Evolutionary conservation across 2,329 filamentous ascomycete species (phyloP).

Genomic region (Colletotrichum viniferum): DNA sequence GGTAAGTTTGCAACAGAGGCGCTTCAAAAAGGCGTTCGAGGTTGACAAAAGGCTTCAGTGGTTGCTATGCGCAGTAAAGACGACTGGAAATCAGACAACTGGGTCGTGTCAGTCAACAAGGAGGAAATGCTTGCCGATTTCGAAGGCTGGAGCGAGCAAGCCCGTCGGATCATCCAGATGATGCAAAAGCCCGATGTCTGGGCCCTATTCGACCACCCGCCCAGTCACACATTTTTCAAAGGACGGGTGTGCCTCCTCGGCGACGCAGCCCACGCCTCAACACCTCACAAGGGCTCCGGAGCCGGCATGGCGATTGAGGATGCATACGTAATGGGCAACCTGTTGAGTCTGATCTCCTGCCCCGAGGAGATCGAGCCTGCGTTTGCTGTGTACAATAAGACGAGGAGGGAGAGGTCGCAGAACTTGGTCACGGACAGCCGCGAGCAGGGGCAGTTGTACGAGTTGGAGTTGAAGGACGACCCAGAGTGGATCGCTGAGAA

Average conservation of each 20-base stretch:
- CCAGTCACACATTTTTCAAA: conserved; percentile 16
- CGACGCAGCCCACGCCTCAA: conserved; percentile 29
- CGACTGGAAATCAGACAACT: conserved; percentile 11
- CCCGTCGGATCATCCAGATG: conserved; percentile 1
- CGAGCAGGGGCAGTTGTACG: conserved; percentile 6
- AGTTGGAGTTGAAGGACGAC: conserved; percentile 11
- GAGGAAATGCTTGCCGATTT: conserved; percentile 17
- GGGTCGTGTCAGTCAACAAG: background rate
- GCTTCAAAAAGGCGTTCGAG: fast-evolving
- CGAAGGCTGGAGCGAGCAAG: conserved; percentile 5
- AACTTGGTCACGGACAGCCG: conserved; percentile 1
- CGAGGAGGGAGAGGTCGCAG: background rate
- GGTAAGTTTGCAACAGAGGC: background rate
- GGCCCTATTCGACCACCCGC: conserved; percentile 19
- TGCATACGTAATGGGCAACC: conserved; percentile 24
- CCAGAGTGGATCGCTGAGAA: conserved; percentile 1
- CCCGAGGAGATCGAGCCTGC: conserved; percentile 12
- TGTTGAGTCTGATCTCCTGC: background rate
- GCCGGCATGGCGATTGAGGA: conserved; percentile 29
- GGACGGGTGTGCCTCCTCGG: conserved; percentile 26
- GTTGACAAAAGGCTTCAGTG: background rate
- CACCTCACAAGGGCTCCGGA: conserved; percentile 27
- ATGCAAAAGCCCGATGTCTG: conserved; percentile 14
- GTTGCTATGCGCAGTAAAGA: conserved; percentile 4
- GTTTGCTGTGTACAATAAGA: conserved; percentile 20